Evolutionary conservation across 176 grass and related monocot genomes (phyloP), one percentile per base, ranked within the genome.

Genomic region (Juncus inflexus): DNA sequence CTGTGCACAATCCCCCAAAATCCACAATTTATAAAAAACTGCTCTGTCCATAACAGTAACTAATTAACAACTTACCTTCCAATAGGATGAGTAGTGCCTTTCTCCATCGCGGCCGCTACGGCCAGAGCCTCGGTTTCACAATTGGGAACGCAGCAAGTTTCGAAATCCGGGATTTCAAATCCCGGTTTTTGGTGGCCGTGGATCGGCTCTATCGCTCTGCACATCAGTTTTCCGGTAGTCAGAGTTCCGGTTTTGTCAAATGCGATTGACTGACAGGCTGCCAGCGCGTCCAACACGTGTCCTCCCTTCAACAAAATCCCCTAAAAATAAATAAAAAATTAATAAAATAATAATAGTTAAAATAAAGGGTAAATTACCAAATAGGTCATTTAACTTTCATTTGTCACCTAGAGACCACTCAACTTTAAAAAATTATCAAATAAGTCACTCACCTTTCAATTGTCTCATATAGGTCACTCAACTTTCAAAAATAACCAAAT

Each of bases 181-280:
- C 37, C 55, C 12, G 2, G 9, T 6, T 47, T 47, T 47, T 45
- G 76, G 80, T 96, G 92, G 42, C 92, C 92, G 79, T 96, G 92
- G 76, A 96, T 96, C 14, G 92, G 92, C 55, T 96, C 92, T 2
- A 96, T 96, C 55, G 92, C 92, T 73, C 85, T 96, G 73, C 92
- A 96, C 59, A 79, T 89, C 73, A 96, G 87, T 76, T 91, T 96
- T 67, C 92, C 92, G 28, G 92, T 96, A 74, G 92, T 96, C 76
- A 96, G 41, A 14, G 92, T 96, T 50, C 92, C 92, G 36, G 92
- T 96, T 84, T 96, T 96, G 79, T 96, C 92, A 83, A 96, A 96
- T 64, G 92, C 92, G 74, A 97, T 77, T 52, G 87, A 97, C 51
- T 91, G 85, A 75, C 92, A 97, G 73, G 84, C 15, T 38, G 87